Conservation (phyloP, 345 rosid genomes). For the Aquilaria yunnanensis region DNA sequence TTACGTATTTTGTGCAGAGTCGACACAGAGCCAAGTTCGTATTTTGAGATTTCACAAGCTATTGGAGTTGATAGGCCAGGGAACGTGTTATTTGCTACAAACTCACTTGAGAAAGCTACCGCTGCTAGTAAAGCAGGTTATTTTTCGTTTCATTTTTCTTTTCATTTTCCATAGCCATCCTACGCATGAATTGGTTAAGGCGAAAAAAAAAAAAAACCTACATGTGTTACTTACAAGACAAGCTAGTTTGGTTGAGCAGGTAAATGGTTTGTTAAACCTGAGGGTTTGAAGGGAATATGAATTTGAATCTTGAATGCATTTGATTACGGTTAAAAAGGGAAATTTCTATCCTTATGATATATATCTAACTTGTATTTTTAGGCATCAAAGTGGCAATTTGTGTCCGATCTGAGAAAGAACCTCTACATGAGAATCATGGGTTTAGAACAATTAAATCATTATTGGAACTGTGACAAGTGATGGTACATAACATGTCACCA, state of each 20-base stretch:
- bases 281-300: not conserved
- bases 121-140: conserved; percentile 24
- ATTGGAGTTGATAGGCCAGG: conserved; percentile 24
- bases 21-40: conserved; percentile 13
- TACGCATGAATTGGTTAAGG: no score
- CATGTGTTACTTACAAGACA: no score
- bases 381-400: conserved; percentile 19
- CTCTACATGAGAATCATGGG: conserved; percentile 14
- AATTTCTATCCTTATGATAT: not conserved
- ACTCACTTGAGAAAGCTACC: conserved; percentile 17
- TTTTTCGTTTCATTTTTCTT: not conserved
- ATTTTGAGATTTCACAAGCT: conserved; percentile 12
- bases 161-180: no score
- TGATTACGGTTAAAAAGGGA: not conserved
- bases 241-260: no score
- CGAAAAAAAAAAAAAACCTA: no score
- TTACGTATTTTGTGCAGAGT: conserved; percentile 6
- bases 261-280: not conserved
- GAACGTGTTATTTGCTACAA: conserved; percentile 20
- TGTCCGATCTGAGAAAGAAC: conserved; percentile 12
- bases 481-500: no score
- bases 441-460: conserved; percentile 13
- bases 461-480: conserved; percentile 2
- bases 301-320: no score
- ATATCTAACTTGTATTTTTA: conserved; percentile 1